Base-by-base conservation (phyloP, 2,329 filamentous ascomycete species). In the Dactylellina leptospora region DNA sequence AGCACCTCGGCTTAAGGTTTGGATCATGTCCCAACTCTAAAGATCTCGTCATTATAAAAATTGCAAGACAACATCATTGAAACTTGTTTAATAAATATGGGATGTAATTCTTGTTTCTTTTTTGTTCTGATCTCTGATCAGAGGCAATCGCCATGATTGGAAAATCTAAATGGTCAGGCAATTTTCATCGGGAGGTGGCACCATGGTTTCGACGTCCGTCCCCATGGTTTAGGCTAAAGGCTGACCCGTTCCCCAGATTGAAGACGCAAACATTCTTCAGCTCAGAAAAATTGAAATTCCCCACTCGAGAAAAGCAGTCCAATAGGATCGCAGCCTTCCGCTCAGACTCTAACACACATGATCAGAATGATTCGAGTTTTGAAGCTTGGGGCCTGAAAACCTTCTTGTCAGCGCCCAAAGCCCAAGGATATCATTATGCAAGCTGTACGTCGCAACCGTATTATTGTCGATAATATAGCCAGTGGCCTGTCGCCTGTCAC, bases 171-270 rank as follows among this genome's bases (percentile, higher is more conserved):
- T 18, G 20, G 44, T 23, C 27, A 27, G 9, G 11, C 16, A 28
- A 28, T 22, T 38, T 33, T 3, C 8, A 16, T 25, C n/a, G 28
- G 22, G 27, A 22, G 13, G 42, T 56, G 51, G 61, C 48, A 30
- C 51, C 61, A 58, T 56, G 61, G 51, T 48, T 56, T n/a, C n/a
- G 33, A 5, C 6, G 22, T 27, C 50, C 51, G 28, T 56, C 36
- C 30, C 58, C 18, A 23, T 22, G 11, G 58, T 66, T 66, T 66
- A 66, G 61, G 50, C 61, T 66, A 42, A 64, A 66, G 10, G 42
- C 22, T 44, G 42, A 42, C 30, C 60, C 59, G 59, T 63, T 63
- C 59, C 59, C 51, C 50, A 56, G 50, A 56, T 28, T 62, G 23
- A 64, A 64, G 40, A 56, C 50, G 60, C 60, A 64, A 56, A 44